These are phyloP conservation scores for Magnusiomyces paraingens DNA, from an alignment of 1,139 yeast species.

Conservation along the genomic window DNA sequence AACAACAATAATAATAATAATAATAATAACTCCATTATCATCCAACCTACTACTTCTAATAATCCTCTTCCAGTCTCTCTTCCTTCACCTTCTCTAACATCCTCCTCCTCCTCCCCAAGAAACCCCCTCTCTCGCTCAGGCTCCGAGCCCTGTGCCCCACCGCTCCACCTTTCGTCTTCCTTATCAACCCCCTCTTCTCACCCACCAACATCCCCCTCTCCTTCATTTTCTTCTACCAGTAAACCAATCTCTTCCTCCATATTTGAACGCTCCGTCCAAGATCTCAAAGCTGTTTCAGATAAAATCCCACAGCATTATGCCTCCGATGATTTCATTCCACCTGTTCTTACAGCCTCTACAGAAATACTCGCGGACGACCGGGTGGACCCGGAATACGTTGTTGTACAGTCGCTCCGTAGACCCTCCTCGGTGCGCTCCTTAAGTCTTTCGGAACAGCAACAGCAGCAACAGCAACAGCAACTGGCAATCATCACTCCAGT, in stretches of 20 bases:
- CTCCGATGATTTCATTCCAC: conserved; percentile 70
- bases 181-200: neutral
- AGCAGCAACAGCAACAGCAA: no score
- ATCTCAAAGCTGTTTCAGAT: conserved; percentile 20
- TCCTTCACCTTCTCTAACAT: conserved; percentile 38
- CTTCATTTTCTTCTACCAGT: neutral
- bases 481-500: no score
- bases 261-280: conserved; percentile 39
- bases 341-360: conserved; percentile 77
- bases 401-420: no score
- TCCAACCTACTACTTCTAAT: neutral
- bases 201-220: neutral
- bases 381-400: neutral
- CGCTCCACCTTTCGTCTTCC: neutral
- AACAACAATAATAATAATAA: no score
- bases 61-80: conserved; percentile 35
- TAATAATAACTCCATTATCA: no score
- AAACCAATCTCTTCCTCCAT: conserved; percentile 29
- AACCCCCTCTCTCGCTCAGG: neutral
- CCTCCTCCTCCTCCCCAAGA: neutral
- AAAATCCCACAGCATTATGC: conserved; percentile 43
- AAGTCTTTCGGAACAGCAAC: no score
- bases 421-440: no score
- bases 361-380: conserved; percentile 46
- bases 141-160: neutral